Base-by-base conservation (phyloP, 2,329 filamentous ascomycete genomes). In the Xylaria hypoxylon region DNA sequence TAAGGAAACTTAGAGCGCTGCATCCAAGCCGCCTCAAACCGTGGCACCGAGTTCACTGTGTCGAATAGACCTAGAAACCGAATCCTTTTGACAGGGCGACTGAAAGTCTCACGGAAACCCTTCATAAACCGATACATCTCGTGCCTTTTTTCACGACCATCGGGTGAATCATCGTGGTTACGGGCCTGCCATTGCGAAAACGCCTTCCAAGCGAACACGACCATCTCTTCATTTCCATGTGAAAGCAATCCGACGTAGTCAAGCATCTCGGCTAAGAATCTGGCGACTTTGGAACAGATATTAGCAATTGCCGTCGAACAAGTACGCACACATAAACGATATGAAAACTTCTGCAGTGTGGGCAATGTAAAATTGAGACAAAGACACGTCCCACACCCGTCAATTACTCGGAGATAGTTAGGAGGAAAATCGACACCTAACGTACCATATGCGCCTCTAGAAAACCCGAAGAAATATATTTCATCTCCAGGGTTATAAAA, bases 201-300 rank as follows among this genome's bases (percentile, higher is more conserved):
- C 0, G 90, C 90, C 76, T 92, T 94, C 92, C 92, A 96, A 0
- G 92, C 92, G 76, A 96, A 96, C 3, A 86, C 84, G 58, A 93
- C 89, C 89, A 96, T 90, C 71, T 96, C 93, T 74, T 96, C 92
- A 72, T 96, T 96, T 11, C 93, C 92, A 58, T 92, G 90, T 13
- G 90, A 90, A 15, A 96, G 83, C 0, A 96, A 83, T 1, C 93
- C 93, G 61, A 96, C 89, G 71, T 92, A 90, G 73, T 96, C 92
- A 6, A 96, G 84, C 92, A 95, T 95, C 75, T 96, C 92, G 0
- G 92, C 92, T 0, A 93, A 80, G 73, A 93, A 93, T 2, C 90
- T 87, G 0, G 90, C 91, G 48, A 91, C 90, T 70, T 38, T 42
- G 28, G 26, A 22, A 42, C 28, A 45, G n/a, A 61, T 11, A 38